phyloP scores from a whole-genome alignment of 805 yeast species.

The Candida glaebosa region DNA sequence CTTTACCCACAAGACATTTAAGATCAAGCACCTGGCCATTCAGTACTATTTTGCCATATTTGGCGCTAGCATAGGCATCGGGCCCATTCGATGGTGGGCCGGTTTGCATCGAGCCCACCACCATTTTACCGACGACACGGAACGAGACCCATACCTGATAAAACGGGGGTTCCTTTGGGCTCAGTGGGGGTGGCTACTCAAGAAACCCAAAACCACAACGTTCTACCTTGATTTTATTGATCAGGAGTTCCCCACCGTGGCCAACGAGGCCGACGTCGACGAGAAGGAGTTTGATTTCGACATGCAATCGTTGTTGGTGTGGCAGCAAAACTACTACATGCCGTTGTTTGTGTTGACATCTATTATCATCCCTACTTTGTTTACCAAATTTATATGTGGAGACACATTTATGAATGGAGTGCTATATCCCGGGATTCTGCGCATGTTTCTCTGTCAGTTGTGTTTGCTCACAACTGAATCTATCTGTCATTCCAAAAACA shows the following conservation, averaged over 20 bases:
- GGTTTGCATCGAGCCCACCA: constrained; percentile 87
- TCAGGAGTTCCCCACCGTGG: constrained; percentile 27
- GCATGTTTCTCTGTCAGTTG: constrained; percentile 75
- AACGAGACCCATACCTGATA: constrained; percentile 81
- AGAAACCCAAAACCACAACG: constrained; percentile 46
- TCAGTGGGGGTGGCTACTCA: constrained; percentile 85
- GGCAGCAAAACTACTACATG: constrained; percentile 33
- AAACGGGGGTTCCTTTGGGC: constrained; percentile 78
- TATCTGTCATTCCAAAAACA: constrained; percentile 61
- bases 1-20: constrained; percentile 39
- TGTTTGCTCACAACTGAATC: constrained; percentile 76
- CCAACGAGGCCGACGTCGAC: constrained; percentile 28
- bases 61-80: constrained; percentile 74
- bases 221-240: constrained; percentile 34
- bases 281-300: constrained; percentile 14
- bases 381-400: constrained; percentile 21
- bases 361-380: constrained; percentile 25
- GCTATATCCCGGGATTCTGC: constrained; percentile 71
- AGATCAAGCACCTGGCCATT: constrained; percentile 28
- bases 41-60: constrained; percentile 51
- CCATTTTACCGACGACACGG: constrained; percentile 77
- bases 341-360: constrained; percentile 27
- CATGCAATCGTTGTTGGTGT: constrained; percentile 20
- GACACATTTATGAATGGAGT: constrained; percentile 35
- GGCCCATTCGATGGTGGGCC: constrained; percentile 77